These are phyloP conservation scores for Adenanthera pavonina DNA, from an alignment of 306 rosid species.

Conservation along the genomic window DNA sequence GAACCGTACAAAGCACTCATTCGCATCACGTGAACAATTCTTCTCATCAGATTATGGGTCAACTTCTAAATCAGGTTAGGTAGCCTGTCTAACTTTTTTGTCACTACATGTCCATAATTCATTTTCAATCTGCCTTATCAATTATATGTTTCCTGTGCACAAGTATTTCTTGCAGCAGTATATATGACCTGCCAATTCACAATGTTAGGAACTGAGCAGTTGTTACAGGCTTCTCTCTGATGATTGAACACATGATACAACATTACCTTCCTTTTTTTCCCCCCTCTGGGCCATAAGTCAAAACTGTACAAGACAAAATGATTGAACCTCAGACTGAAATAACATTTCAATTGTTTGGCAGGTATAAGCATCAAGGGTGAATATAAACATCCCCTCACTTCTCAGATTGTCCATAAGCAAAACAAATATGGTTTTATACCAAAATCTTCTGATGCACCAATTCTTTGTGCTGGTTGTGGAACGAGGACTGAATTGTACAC, in stretches of 20 bases:
- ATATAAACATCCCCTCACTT: constrained; percentile 32
- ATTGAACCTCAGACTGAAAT: constrained; percentile 1
- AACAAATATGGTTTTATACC: constrained; percentile 40
- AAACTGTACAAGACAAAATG: neutral
- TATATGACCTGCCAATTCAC: neutral
- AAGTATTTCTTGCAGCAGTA: neutral
- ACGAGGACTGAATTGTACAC: constrained; percentile 60
- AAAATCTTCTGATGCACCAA: constrained; percentile 59
- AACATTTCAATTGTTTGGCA: constrained; percentile 40
- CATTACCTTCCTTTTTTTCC: neutral
- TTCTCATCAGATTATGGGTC: constrained; percentile 34
- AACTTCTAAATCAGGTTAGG: constrained; percentile 47
- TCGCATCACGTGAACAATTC: constrained; percentile 28
- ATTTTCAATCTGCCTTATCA: neutral
- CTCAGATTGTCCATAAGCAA: constrained; percentile 51
- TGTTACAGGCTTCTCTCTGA: neutral
- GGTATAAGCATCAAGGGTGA: constrained; percentile 48
- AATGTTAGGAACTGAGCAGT: neutral
- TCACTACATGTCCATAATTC: neutral
- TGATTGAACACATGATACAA: neutral
- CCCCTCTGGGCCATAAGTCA: neutral
- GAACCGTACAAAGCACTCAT: constrained; percentile 30
- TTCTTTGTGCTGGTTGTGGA: constrained; percentile 78
- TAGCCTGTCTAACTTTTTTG: constrained; percentile 5
- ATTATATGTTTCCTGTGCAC: neutral